Conservation (phyloP, 2,329 filamentous ascomycete genomes). For the Hirsutella thompsonii region DNA sequence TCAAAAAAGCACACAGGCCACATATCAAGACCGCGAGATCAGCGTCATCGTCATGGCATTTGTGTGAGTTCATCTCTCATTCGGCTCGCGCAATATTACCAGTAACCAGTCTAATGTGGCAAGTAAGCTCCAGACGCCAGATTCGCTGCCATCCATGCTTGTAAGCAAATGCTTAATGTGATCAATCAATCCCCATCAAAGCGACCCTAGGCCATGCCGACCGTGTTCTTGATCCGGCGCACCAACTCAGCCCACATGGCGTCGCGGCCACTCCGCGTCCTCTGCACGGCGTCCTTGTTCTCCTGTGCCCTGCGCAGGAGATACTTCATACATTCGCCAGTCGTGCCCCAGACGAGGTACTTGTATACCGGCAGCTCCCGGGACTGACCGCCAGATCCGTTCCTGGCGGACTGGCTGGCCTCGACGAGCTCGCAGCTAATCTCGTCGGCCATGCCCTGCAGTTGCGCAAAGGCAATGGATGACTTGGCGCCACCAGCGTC, state of each 20-base stretch:
- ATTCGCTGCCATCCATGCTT: neutral
- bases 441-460: conserved; percentile 94
- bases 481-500: conserved; percentile 28
- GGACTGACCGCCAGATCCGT: conserved; percentile 11
- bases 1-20: neutral
- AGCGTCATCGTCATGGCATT: too few species aligned
- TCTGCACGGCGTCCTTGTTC: conserved; percentile 57
- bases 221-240: conserved; percentile 34
- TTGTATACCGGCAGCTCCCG: conserved; percentile 49
- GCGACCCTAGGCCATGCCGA: conserved; percentile 22
- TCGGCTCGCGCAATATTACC: too few species aligned
- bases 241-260: conserved; percentile 50
- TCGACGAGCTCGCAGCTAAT: conserved; percentile 54
- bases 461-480: conserved; percentile 44
- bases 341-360: conserved; percentile 58
- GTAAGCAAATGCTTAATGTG: too few species aligned
- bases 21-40: too few species aligned
- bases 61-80: too few species aligned
- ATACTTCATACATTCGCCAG: conserved; percentile 78
- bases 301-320: conserved; percentile 50
- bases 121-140: neutral
- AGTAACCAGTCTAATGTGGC: neutral
- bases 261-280: conserved; percentile 47
- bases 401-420: conserved; percentile 17
- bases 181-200: too few species aligned